Base-by-base conservation (phyloP, 169 alveolate species). In the Cryptosporidium parvum region DNA sequence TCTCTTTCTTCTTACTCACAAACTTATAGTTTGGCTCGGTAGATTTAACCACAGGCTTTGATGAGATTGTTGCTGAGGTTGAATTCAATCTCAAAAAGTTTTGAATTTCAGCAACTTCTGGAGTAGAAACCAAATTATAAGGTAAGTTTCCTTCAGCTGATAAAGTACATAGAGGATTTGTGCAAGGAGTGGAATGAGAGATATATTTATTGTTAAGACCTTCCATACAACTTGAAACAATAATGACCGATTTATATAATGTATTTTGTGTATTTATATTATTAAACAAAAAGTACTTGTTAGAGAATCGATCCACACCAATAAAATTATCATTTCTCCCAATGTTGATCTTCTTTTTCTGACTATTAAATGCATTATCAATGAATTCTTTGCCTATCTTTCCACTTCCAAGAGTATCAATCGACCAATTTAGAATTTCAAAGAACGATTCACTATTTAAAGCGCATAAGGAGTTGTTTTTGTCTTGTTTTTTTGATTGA, bases 151-250 rank as follows among this genome's bases (percentile, higher is more conserved):
- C 39, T 12, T 37, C 23, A 18, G 12, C 56, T n/a, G 51, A 31
- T 7, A 65, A 31, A 35, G 29, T 73, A 42, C 86, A 73, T 21
- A 73, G 18, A 9, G 86, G 86, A 26, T 73, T 73, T 29, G 5
- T 73, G 14, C 86, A 73, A 2, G 70, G 86, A 52, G 18, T 8
- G 9, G 44, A 6, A 44, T 73, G 86, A 53, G 12, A 6, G 16
- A 73, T 53, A 9, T 56, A 33, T 5, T 58, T 31, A 39, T 73
- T 73, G 21, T 73, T 23, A 14, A 56, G 37, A 33, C 59, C 18
- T 16, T 73, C 86, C 70, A 59, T 53, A 29, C 86, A 73, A 21
- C 70, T 73, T 31, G 86, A 53, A 73, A 73, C 56, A 35, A 73
- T 73, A 16, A 73, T 8, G 4, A 73, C 45, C 5, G 86, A 73